A percentile compares a stretch with the other conserved stretches of the same genome.
These are phyloP conservation scores for Phaffia australis DNA, from an alignment of 768 basidiomycete genomes.

Conservation along the genomic window DNA sequence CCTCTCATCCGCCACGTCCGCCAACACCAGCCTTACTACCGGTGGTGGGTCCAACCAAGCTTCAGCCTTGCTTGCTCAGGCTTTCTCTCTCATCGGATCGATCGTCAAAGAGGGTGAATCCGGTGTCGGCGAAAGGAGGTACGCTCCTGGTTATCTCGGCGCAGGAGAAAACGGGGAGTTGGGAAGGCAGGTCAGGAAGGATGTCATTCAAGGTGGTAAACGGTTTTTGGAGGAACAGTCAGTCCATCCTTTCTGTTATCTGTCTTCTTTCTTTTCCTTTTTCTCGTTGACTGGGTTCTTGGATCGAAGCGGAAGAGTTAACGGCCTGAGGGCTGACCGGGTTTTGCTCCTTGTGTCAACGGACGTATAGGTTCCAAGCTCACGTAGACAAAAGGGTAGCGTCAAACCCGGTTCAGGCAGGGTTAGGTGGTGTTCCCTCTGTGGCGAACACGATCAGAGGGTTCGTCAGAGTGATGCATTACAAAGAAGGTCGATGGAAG, in stretches of 20 bases:
- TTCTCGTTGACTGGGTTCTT: not conserved
- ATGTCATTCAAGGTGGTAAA: conserved; percentile 65
- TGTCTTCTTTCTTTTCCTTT: not conserved
- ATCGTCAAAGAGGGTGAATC: conserved; percentile 44
- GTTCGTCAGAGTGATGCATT: conserved; percentile 69
- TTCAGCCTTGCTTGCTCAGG: conserved; percentile 34
- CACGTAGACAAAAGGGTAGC: conserved; percentile 68
- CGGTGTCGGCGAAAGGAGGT: conserved; percentile 62
- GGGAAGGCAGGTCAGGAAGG: conserved; percentile 47
- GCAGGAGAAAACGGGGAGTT: conserved; percentile 46
- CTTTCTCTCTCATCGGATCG: conserved; percentile 37
- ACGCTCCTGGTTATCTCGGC: conserved; percentile 62
- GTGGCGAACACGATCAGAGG: conserved; percentile 80
- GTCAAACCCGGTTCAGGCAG: conserved; percentile 68
- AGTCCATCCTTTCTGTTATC: not conserved
- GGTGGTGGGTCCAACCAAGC: conserved; percentile 8
- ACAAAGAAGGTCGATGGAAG: conserved; percentile 70
- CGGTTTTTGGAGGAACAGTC: conserved; percentile 75
- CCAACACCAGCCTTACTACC: conserved; percentile 2
- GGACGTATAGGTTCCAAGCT: conserved; percentile 31
- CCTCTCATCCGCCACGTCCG: conserved; percentile 12
- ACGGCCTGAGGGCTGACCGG: not conserved
- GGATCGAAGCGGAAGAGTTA: not conserved
- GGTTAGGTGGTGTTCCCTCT: conserved; percentile 82
- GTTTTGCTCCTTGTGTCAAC: not conserved